Evolutionary conservation across 2,329 filamentous ascomycete genomes (phyloP), one percentile per base, ranked within the genome.

Genomic region (Phaeomoniella chlamydospora): DNA sequence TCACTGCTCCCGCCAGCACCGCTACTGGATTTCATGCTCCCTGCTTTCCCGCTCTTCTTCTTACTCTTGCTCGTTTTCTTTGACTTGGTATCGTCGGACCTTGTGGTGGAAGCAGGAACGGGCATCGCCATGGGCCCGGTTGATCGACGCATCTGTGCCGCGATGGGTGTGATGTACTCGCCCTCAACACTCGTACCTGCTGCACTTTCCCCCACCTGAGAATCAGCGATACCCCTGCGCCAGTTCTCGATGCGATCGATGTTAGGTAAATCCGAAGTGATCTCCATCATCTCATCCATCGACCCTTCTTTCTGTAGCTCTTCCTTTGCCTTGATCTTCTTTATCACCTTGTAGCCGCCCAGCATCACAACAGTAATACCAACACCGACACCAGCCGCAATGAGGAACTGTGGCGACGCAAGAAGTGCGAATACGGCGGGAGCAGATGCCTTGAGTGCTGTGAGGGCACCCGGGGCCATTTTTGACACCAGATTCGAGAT

Each of bases 291-390:
- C 45, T 77, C 70, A 35, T 76, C 70, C 44, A 71, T 59, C 36
- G 56, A 49, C 45, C 37, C 43, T 16, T 49, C 48, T 17, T 56
- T 53, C 6, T 34, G 15, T 13, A 26, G 13, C 11, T 50, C 52
- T 19, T 61, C 60, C 39, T 59, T 58, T 11, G 53, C 62, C 49
- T 66, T 64, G 45, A 96, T 83, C 47, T 77, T 79, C 67, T 94
- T 92, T 59, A 98, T 77, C 55, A 98, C 94, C 62, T 94, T 96
- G 72, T 85, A 96, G 4, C 90, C 88, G 37, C 90, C 90, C 41
- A 98, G 84, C 56, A 90, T 87, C 49, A 98, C 84, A 5, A 96
- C 77, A 0, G 90, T 96, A n/a, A 94, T 78, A 11, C 90, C 90
- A 0, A 94, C 77, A 1, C 82, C 84, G 11, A 94, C 76, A 31